phyloP scores from a whole-genome alignment of 768 basidiomycete species.

The Hemileccinum impolitum region DNA sequence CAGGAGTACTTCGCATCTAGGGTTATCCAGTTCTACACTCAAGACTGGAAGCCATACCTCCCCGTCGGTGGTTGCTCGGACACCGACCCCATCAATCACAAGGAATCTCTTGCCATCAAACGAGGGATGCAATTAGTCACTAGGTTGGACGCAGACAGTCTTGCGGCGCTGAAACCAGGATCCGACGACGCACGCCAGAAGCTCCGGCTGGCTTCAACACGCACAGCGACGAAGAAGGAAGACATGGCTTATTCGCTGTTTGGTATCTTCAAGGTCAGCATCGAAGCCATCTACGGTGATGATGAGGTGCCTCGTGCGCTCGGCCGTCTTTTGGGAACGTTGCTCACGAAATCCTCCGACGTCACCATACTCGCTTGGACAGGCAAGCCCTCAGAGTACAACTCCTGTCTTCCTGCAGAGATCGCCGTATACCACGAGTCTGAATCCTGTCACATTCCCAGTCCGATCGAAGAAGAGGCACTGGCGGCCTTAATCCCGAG shows the following conservation, averaged over 20 bases:
- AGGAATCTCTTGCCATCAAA: conserved; percentile 2
- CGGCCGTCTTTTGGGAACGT: conserved; percentile 13
- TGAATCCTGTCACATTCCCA: conserved; percentile 3
- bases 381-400: conserved; percentile 16
- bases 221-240: conserved; percentile 18
- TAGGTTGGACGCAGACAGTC: not conserved
- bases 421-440: conserved; percentile 10
- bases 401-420: conserved; percentile 19
- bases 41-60: conserved; percentile 23
- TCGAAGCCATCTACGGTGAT: conserved; percentile 21
- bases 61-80: not conserved
- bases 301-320: conserved; percentile 18
- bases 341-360: conserved; percentile 16
- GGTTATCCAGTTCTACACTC: conserved; percentile 20
- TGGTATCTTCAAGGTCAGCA: conserved; percentile 17
- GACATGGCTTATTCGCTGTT: conserved; percentile 26
- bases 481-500: not conserved
- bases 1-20: conserved; percentile 23
- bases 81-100: conserved; percentile 9
- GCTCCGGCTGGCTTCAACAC: conserved; percentile 20
- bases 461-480: not conserved
- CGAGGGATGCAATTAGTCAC: conserved; percentile 17
- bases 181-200: conserved; percentile 9
- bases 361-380: conserved; percentile 16
- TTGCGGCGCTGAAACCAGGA: conserved; percentile 11